Base-by-base conservation (phyloP, 1,284 basidiomycete genomes). In the Trametes sp. region DNA sequence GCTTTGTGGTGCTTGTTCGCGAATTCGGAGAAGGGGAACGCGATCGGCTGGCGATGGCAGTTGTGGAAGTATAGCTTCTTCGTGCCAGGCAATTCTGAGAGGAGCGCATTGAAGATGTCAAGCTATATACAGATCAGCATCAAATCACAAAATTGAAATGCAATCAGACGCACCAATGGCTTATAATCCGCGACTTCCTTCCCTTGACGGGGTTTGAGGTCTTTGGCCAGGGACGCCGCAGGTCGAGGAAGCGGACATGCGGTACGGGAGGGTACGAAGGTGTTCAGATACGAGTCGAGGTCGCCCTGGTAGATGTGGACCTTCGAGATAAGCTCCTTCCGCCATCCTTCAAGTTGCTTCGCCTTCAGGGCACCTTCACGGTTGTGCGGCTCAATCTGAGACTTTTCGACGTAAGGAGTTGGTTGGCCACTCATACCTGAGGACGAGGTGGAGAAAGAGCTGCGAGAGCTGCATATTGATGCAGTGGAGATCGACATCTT, bases 401-500 rank as follows among this genome's bases (percentile, higher is more conserved):
- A 23, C 42, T 45, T 45, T 1, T 13, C 10, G 23, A 23, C 5
- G 21, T 14, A 23, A 3, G 42, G 42, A 23, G 45, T 53, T n/a
- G 52, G 11, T 9, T 36, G 14, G 7, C 31, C 42, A 2, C 36
- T 48, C 61, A 58, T 63, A 55, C 61, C 52, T 50, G 56, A 54
- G 36, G 23, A 38, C n/a, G 48, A 29, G 14, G 24, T 26, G n/a
- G 46, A 21, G 21, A 24, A 46, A 50, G 35, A 53, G 53, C 53
- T 36, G 28, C 11, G 2, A n/a, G 21, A 23, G 45, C 54, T 57
- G 48, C 8, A 44, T 33, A 49, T 29, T 3, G 33, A 46, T 13
- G 31, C 19, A 14, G 60, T 52, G 13, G 60, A 61, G 49, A 57
- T 45, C 7, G 54, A 61, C 60, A 61, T 61, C 28, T 36, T 57